Evolutionary conservation across 2,329 filamentous ascomycete genomes (phyloP).

Genomic region (Moelleriella libera): DNA sequence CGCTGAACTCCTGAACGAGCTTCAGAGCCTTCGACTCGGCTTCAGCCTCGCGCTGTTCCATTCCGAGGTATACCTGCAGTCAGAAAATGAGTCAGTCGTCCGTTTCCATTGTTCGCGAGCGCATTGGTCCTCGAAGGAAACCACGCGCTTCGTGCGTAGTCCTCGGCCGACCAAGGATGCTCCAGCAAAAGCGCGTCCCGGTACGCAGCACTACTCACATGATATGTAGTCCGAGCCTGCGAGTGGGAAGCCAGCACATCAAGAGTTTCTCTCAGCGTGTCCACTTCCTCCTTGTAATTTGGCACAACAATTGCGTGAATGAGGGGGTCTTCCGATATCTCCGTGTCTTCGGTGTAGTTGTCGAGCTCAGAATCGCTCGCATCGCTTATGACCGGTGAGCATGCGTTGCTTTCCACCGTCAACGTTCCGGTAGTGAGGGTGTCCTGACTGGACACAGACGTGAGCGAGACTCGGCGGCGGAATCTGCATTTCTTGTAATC

Average conservation of each 20-base stretch:
- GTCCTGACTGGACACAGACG: constrained; percentile 42
- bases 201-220: constrained; percentile 36
- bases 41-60: constrained; percentile 54
- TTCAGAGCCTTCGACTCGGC: constrained; percentile 46
- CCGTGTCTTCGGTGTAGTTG: constrained; percentile 28
- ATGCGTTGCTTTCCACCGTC: constrained; percentile 25
- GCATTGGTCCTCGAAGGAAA: no score
- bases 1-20: constrained; percentile 47
- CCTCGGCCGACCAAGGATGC: no score
- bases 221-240: constrained; percentile 48
- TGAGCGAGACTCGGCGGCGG: constrained; percentile 35
- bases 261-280: constrained; percentile 53
- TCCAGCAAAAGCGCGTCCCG: no score
- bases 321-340: constrained; percentile 26
- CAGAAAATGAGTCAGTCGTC: neutral
- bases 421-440: constrained; percentile 38
- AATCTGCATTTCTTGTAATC: constrained; percentile 29
- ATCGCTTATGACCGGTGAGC: constrained; percentile 34
- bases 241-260: constrained; percentile 55
- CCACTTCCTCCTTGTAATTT: constrained; percentile 61
- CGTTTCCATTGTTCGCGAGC: neutral
- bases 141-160: no score
- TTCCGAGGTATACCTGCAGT: constrained; percentile 52
- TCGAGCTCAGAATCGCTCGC: constrained; percentile 35
- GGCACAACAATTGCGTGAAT: constrained; percentile 57